Percentiles rank a stretch among this genome's conserved stretches.
These are phyloP conservation scores for Phoma sp. DNA, from an alignment of 2,329 filamentous ascomycete species.

Conservation along the genomic window DNA sequence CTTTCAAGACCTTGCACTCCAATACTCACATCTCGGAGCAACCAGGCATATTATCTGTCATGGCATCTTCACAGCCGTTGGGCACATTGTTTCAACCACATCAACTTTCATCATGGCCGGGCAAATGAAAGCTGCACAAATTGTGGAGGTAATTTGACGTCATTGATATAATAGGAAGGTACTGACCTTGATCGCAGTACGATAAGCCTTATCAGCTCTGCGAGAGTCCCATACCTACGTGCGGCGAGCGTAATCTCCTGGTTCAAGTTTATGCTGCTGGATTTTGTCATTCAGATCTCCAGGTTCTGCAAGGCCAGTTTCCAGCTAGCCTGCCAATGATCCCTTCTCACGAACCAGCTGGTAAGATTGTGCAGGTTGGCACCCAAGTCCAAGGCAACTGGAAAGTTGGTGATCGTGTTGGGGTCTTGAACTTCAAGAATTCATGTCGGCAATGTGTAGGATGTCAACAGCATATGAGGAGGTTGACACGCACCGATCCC, in stretches of 20 bases:
- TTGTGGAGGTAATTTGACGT: slow-evolving; percentile 25
- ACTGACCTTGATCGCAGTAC: slow-evolving; percentile 14
- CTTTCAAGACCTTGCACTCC: background rate
- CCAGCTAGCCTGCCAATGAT: slow-evolving; percentile 36
- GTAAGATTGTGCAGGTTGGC: slow-evolving; percentile 38
- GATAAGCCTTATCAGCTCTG: slow-evolving; percentile 27
- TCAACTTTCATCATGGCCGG: slow-evolving; percentile 1
- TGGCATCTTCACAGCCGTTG: background rate
- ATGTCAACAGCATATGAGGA: slow-evolving; percentile 24
- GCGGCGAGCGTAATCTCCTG: slow-evolving; percentile 31
- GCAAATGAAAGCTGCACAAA: slow-evolving; percentile 31
- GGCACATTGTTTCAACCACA: background rate
- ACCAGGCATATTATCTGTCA: background rate
- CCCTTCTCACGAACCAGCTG: slow-evolving; percentile 46
- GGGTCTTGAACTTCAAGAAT: slow-evolving; percentile 37
- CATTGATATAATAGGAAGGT: slow-evolving; percentile 1
- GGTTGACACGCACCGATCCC: slow-evolving; percentile 28
- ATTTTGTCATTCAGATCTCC: slow-evolving; percentile 39
- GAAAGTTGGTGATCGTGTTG: slow-evolving; percentile 42
- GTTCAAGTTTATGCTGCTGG: slow-evolving; percentile 34
- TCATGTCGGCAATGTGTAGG: slow-evolving; percentile 31
- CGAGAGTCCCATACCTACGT: slow-evolving; percentile 23
- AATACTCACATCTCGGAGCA: background rate
- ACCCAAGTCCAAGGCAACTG: slow-evolving; percentile 34
- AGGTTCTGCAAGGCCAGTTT: slow-evolving; percentile 36